Conservation (phyloP, 2,329 filamentous ascomycete genomes). For the Rasamsonia emersonii region DNA sequence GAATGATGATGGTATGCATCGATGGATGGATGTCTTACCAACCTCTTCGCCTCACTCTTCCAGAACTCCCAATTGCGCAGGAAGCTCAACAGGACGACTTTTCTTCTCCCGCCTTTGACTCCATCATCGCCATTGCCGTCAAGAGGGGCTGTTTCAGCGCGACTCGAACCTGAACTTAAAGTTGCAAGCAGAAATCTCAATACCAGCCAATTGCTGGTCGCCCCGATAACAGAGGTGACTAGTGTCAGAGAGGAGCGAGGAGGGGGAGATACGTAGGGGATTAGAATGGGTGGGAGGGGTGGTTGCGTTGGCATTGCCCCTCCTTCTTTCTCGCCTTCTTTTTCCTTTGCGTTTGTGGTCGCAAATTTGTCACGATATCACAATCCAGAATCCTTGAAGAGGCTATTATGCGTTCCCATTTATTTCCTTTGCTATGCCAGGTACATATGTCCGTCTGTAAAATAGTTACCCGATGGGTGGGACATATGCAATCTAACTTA, state of each 20-base stretch:
- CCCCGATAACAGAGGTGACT: conserved; percentile 36
- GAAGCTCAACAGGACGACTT: conserved; percentile 73
- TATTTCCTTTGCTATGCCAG: too few species aligned
- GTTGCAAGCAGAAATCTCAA: conserved; percentile 44
- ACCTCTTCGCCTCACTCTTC: conserved; percentile 59
- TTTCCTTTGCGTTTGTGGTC: too few species aligned
- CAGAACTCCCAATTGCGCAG: conserved; percentile 71
- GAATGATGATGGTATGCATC: too few species aligned
- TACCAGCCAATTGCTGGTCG: conserved; percentile 49
- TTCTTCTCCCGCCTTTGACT: conserved; percentile 28
- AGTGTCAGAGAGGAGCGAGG: conserved; percentile 32
- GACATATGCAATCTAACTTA: too few species aligned
- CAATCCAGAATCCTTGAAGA: too few species aligned
- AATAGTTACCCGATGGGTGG: too few species aligned
- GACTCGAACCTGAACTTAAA: conserved; percentile 20
- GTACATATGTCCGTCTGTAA: too few species aligned
- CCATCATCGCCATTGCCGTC: conserved; percentile 13
- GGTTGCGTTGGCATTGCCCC: conserved; percentile 29
- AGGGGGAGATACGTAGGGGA: conserved; percentile 5
- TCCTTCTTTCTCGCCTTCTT: not conserved
- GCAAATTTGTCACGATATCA: too few species aligned
- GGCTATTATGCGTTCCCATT: too few species aligned
- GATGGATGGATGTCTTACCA: conserved; percentile 42
- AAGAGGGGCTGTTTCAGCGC: conserved; percentile 5
- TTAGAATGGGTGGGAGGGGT: conserved; percentile 28